Evolutionary conservation across 2,329 filamentous ascomycete genomes (phyloP).

Genomic region (Grosmannia serpens): DNA sequence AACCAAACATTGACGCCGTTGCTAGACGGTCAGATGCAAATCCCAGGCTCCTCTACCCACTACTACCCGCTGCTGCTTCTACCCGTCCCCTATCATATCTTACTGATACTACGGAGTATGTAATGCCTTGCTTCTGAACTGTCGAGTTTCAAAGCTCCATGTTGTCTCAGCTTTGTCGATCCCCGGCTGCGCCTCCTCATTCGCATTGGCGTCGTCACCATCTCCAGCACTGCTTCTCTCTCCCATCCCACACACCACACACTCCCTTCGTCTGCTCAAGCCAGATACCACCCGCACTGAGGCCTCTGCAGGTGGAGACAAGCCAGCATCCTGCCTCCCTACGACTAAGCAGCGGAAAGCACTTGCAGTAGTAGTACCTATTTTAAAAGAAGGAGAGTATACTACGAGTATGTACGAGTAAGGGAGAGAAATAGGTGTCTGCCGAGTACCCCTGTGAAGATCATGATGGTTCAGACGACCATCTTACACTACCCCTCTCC

Average conservation of each 20-base stretch:
- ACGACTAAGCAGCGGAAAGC: neutral
- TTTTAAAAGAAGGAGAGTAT: neutral
- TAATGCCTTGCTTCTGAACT: neutral
- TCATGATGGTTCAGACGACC: conserved; percentile 27
- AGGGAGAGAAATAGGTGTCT: neutral
- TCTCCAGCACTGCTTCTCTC: neutral
- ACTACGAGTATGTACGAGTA: neutral
- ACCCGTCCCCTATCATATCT: neutral
- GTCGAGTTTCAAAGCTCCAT: conserved; percentile 28
- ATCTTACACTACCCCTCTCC: conserved; percentile 25
- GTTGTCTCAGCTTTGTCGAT: conserved; percentile 30
- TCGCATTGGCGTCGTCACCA: conserved; percentile 10
- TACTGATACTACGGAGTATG: neutral
- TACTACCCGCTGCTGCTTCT: neutral
- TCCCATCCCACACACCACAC: neutral
- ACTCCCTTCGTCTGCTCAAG: neutral
- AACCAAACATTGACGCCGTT: neutral
- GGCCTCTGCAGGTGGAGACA: neutral
- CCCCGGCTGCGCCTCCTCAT: conserved; percentile 20
- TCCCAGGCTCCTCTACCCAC: neutral
- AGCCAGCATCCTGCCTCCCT: neutral
- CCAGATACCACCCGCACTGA: neutral
- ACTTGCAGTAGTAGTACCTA: neutral
- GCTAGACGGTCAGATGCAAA: neutral
- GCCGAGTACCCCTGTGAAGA: conserved; percentile 21